phyloP scores from a whole-genome alignment of 2,329 filamentous ascomycete genomes.

The Fusarium austroafricanum region DNA sequence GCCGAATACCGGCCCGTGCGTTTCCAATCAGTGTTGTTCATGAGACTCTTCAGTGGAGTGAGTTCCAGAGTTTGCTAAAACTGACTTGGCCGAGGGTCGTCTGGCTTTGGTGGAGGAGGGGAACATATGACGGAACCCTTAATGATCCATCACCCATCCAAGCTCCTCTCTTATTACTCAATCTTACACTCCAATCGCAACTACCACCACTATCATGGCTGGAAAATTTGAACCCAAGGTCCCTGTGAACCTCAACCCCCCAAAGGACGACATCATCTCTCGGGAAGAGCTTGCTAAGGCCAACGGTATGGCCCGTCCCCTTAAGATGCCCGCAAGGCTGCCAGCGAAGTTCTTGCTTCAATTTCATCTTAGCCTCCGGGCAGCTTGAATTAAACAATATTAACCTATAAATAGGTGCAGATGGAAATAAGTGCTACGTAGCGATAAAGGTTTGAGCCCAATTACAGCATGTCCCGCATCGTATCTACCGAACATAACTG shows the following conservation, averaged over 20 bases:
- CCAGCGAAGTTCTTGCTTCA: neutral
- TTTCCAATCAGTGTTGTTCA: conserved; percentile 19
- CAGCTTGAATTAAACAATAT: neutral
- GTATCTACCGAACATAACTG: conserved; percentile 14
- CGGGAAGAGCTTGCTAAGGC: conserved; percentile 81
- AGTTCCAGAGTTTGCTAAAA: conserved; percentile 5
- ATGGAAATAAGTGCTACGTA: conserved; percentile 74
- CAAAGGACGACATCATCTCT: conserved; percentile 90
- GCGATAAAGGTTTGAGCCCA: conserved; percentile 70
- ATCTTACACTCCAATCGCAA: neutral
- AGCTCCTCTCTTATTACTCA: neutral
- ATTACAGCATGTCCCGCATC: conserved; percentile 11
- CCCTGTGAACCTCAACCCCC: conserved; percentile 80
- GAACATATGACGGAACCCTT: conserved; percentile 40
- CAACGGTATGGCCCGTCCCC: conserved; percentile 72
- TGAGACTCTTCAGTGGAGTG: conserved; percentile 11
- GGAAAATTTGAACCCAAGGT: conserved; percentile 83
- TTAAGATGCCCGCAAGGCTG: neutral
- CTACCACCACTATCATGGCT: conserved; percentile 56
- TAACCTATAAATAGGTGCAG: conserved; percentile 63
- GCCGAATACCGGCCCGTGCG: conserved; percentile 37
- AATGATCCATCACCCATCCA: conserved; percentile 12
- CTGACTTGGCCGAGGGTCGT: conserved; percentile 28
- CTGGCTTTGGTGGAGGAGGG: conserved; percentile 32
- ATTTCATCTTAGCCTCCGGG: neutral